Percentiles rank a stretch among this genome's conserved stretches.
phyloP scores from a whole-genome alignment of 495 filamentous ascomycete genomes.

The Aspergillus cavernicola region DNA sequence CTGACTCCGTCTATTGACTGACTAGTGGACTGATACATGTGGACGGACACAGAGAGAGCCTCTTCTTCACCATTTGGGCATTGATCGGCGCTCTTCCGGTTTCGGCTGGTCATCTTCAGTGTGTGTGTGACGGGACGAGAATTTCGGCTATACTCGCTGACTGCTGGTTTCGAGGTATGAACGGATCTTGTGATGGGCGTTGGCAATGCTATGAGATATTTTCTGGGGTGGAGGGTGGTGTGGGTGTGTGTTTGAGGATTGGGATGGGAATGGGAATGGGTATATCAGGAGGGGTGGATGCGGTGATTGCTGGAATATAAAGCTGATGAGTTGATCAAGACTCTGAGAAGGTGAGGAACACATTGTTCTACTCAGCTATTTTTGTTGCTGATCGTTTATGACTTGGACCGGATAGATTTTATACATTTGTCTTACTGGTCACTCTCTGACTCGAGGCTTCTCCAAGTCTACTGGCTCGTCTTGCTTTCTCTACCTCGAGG shows the following conservation, averaged over 20 bases:
- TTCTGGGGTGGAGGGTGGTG: neutral
- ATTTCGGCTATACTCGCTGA: constrained; percentile 1
- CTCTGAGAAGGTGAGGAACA: neutral
- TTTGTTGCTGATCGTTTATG: neutral
- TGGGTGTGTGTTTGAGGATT: neutral
- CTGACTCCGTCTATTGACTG: neutral
- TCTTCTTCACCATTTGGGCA: neutral
- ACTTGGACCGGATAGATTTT: too few species aligned
- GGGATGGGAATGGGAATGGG: neutral
- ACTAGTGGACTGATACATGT: too few species aligned
- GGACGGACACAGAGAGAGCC: neutral
- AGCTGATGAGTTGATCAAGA: neutral
- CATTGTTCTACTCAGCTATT: neutral
- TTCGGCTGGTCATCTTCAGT: too few species aligned
- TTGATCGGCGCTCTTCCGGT: neutral
- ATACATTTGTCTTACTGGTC: too few species aligned
- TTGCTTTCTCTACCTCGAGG: neutral
- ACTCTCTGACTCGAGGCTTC: neutral
- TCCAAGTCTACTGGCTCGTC: neutral
- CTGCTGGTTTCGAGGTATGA: neutral
- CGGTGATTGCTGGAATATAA: neutral
- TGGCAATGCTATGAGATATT: neutral
- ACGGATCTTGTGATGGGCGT: neutral
- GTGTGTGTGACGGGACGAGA: constrained; percentile 7
- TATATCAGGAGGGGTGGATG: neutral